Evolutionary conservation across 306 rosid species (phyloP).

Genomic region (Corylus americana): DNA sequence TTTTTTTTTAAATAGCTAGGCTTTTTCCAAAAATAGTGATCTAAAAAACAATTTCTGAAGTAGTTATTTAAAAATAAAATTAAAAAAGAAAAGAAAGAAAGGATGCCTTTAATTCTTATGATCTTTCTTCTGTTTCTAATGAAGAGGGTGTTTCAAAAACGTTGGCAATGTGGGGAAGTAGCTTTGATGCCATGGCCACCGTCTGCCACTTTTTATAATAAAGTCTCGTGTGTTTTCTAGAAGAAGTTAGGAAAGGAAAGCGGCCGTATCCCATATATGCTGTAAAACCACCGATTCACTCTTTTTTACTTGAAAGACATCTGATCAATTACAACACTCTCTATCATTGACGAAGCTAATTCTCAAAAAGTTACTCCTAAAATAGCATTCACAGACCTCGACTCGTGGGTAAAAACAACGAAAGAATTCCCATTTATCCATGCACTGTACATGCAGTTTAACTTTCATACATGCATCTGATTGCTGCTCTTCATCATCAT

Average conservation of each 20-base stretch:
- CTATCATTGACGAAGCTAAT: constrained; percentile 1
- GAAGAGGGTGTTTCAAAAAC: background rate
- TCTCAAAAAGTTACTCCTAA: background rate
- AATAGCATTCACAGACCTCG: background rate
- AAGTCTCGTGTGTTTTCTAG: constrained; percentile 6
- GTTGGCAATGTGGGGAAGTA: background rate
- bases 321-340: background rate
- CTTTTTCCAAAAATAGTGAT: background rate
- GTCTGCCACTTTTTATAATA: background rate
- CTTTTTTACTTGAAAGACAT: background rate
- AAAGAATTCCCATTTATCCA: background rate
- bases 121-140: background rate
- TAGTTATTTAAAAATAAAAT: background rate
- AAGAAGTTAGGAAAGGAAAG: background rate
- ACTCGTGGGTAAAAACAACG: background rate
- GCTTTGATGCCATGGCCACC: constrained; percentile 2
- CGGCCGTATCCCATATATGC: background rate
- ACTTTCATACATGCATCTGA: constrained; percentile 4
- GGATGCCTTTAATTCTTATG: background rate
- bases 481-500: background rate
- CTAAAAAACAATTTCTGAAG: background rate
- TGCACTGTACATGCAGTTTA: background rate
- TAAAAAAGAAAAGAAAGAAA: background rate
- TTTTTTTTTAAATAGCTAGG: no score
- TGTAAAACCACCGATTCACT: background rate